phyloP scores from a whole-genome alignment of 352 stramenopile genomes.

The Globisporangium irregulare region DNA sequence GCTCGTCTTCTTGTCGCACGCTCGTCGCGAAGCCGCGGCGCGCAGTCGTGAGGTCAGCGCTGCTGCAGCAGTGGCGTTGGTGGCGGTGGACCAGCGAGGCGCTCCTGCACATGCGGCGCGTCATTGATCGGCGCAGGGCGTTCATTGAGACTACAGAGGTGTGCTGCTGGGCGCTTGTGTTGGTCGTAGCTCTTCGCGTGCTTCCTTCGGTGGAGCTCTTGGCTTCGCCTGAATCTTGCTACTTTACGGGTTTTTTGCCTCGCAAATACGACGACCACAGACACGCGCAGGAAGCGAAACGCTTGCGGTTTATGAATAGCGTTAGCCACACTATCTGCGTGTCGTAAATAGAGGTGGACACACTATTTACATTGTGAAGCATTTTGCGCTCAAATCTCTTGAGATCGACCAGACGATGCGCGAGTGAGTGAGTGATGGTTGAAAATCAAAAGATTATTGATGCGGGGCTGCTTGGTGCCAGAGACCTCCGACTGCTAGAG shows the following conservation, averaged over 20 bases:
- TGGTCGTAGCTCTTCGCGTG: not conserved
- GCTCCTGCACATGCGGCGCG: not conserved
- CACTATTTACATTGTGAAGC: too few relatives aligned
- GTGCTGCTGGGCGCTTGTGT: not conserved
- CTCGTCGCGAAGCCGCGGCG: slow-evolving; percentile 4
- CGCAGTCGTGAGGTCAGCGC: not conserved
- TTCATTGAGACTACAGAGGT: not conserved
- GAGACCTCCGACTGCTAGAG: too few relatives aligned
- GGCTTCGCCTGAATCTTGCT: not conserved
- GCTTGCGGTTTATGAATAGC: not conserved
- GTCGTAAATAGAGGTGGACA: not conserved
- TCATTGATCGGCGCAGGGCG: not conserved
- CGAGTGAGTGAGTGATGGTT: too few relatives aligned
- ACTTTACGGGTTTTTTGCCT: not conserved
- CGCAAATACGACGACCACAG: not conserved
- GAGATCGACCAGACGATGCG: too few relatives aligned
- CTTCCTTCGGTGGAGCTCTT: not conserved
- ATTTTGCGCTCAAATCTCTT: too few relatives aligned
- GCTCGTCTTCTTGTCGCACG: not conserved
- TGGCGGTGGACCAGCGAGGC: not conserved
- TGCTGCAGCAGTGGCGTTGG: not conserved
- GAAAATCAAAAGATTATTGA: too few relatives aligned
- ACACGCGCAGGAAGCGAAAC: not conserved
- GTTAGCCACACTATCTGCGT: not conserved
- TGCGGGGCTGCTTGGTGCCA: too few relatives aligned